Evolutionary conservation across 1,139 yeast genomes (phyloP), one percentile per base, ranked within the genome.

Genomic region (Blastobotrys serpentis): DNA sequence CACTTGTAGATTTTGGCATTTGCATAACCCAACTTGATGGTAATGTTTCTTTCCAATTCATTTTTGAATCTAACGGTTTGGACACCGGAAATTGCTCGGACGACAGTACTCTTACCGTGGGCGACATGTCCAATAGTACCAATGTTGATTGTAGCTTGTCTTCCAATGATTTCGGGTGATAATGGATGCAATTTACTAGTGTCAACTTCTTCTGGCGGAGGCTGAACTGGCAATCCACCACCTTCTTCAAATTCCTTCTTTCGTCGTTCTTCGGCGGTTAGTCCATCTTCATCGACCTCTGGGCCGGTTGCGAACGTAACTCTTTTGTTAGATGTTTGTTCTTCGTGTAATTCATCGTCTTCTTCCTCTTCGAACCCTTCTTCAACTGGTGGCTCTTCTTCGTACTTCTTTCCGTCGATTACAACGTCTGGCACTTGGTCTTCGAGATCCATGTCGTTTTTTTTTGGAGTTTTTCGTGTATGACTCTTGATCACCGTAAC

Each of bases 101-200:
- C 98, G 48, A 94, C 98, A 8, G 99, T 94, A 47, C 96, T 85
- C 71, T 94, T 94, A 73, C 99, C 99, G 76, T 94, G 99, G 51
- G 98, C 98, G 63, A 94, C 99, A 71, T 92, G 98, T 55, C 98
- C 98, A 71, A 92, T 92, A 53, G 98, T 94, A 71, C 99, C 99
- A 64, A 94, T 94, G 72, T 94, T 94, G 66, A 94, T 89, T 48
- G 99, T 94, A 52, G 99, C 99, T 75, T 94, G 99, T 77, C 98
- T 86, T 70, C 88, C 89, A 72, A 92, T 92, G 66, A 92, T 92
- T 64, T 89, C 98, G 47, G 96, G 94, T 11, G 95, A 84, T 57
- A 87, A 76, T 42, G 98, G 97, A 42, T 92, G 86, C 69, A 90
- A 74, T 59, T 74, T 68, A 43, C 82, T 58, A 61, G 89, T 85